phyloP scores from a whole-genome alignment of 2,329 filamentous ascomycete genomes.

The Ophiognomonia clavigignenti-juglandacearum region DNA sequence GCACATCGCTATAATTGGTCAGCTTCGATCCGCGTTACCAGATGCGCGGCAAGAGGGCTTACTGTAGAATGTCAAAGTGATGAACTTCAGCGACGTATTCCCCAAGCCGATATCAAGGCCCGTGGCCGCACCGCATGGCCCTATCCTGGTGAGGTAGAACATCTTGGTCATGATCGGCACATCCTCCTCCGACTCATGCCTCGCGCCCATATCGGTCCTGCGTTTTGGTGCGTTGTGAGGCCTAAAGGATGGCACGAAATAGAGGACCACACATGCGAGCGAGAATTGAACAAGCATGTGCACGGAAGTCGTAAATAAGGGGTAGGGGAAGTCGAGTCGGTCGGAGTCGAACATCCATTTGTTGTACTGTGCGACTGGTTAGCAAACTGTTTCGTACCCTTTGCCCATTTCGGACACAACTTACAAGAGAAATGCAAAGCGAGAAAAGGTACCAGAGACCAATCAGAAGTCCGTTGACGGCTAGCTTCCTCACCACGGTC shows the following conservation, averaged over 20 bases:
- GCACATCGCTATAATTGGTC: constrained; percentile 69
- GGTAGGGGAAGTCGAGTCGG: constrained; percentile 85
- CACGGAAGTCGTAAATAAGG: constrained; percentile 88
- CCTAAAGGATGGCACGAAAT: constrained; percentile 75
- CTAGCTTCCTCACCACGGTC: constrained; percentile 62
- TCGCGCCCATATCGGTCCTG: constrained; percentile 40
- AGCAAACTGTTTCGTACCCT: not conserved
- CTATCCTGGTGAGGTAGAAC: constrained; percentile 90
- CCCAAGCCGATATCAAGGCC: constrained; percentile 93
- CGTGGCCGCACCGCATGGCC: constrained; percentile 86
- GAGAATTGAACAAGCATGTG: constrained; percentile 95
- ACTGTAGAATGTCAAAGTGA: constrained; percentile 95
- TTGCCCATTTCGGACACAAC: constrained; percentile 28
- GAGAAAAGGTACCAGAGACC: constrained; percentile 87
- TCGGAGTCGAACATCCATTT: constrained; percentile 98
- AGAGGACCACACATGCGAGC: constrained; percentile 73
- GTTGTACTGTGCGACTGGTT: constrained; percentile 66
- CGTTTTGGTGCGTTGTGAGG: constrained; percentile 46
- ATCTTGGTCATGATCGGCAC: constrained; percentile 72
- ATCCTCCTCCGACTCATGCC: constrained; percentile 40
- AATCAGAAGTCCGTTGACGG: constrained; percentile 78
- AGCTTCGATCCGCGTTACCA: constrained; percentile 17
- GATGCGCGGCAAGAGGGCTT: constrained; percentile 24
- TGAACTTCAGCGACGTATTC: constrained; percentile 93
- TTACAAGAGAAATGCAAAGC: constrained; percentile 83